Conservation (phyloP, 2,329 filamentous ascomycete genomes). For the Claviceps sp. region DNA sequence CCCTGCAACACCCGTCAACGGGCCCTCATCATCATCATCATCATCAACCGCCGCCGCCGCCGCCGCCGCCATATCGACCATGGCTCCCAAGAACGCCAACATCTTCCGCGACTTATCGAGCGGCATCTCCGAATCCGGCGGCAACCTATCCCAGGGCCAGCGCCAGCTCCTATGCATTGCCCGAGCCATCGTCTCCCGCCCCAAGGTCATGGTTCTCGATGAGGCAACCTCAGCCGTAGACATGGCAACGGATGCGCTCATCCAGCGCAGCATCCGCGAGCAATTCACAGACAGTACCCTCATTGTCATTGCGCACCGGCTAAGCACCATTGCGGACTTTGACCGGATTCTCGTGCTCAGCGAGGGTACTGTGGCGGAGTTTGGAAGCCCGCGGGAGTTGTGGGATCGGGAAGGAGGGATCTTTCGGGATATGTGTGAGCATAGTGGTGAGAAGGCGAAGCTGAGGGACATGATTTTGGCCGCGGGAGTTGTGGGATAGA, state of each 20-base stretch:
- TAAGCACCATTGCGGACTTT: constrained; percentile 67
- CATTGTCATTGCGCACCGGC: constrained; percentile 61
- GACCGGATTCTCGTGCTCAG: constrained; percentile 60
- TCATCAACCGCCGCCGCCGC: too few species aligned
- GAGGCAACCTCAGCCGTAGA: constrained; percentile 71
- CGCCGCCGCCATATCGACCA: constrained; percentile 17
- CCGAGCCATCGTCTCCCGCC: constrained; percentile 56
- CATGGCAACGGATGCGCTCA: constrained; percentile 61
- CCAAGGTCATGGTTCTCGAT: constrained; percentile 68
- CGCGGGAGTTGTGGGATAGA: constrained; percentile 45
- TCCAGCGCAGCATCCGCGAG: constrained; percentile 59
- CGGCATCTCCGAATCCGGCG: constrained; percentile 55
- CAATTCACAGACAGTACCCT: constrained; percentile 58
- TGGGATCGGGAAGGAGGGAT: constrained; percentile 39
- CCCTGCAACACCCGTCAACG: constrained; percentile 24
- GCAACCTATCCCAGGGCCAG: constrained; percentile 65
- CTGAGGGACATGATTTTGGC: constrained; percentile 34
- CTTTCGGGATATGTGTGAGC: constrained; percentile 51
- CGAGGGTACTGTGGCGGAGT: constrained; percentile 55
- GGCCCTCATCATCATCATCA: constrained; percentile 17
- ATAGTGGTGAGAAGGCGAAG: constrained; percentile 45
- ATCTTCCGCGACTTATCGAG: constrained; percentile 50
- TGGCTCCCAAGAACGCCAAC: constrained; percentile 42
- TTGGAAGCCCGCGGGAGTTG: constrained; percentile 49
- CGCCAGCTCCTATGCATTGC: constrained; percentile 64